Conservation (phyloP, 441 rosid genomes). For the Adansonia gregorii region DNA sequence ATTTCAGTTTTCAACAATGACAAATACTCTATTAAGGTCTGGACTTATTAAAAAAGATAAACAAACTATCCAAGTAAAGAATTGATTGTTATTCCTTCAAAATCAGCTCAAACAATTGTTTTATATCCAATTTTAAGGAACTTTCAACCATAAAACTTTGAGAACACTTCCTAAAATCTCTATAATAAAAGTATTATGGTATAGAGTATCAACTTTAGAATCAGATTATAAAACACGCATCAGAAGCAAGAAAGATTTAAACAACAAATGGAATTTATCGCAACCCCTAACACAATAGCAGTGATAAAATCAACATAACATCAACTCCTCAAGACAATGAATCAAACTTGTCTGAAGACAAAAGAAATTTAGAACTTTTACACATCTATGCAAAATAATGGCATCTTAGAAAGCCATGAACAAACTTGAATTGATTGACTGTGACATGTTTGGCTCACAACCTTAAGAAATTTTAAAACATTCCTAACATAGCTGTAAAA, state of each 20-base stretch:
- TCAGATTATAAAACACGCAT: background rate
- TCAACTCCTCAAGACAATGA: background rate
- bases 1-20: too few relatives aligned
- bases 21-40: background rate
- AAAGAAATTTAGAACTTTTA: background rate
- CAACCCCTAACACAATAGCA: background rate
- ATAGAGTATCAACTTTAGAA: background rate
- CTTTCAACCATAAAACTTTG: background rate
- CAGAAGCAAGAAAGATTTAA: conserved; percentile 8
- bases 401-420: conserved; percentile 14
- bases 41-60: conserved; percentile 11
- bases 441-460: conserved; percentile 1
- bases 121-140: conserved; percentile 9
- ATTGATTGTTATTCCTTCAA: conserved; percentile 4
- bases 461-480: background rate
- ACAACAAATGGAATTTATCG: background rate
- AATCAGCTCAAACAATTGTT: conserved; percentile 4
- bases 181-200: background rate
- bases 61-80: background rate
- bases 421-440: background rate
- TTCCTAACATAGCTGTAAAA: background rate
- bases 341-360: conserved; percentile 6
- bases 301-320: background rate
- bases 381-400: background rate
- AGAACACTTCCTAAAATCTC: background rate